Evolutionary conservation across 768 basidiomycete species (phyloP), one percentile per base, ranked within the genome.

Genomic region (Phylloporus sp.): DNA sequence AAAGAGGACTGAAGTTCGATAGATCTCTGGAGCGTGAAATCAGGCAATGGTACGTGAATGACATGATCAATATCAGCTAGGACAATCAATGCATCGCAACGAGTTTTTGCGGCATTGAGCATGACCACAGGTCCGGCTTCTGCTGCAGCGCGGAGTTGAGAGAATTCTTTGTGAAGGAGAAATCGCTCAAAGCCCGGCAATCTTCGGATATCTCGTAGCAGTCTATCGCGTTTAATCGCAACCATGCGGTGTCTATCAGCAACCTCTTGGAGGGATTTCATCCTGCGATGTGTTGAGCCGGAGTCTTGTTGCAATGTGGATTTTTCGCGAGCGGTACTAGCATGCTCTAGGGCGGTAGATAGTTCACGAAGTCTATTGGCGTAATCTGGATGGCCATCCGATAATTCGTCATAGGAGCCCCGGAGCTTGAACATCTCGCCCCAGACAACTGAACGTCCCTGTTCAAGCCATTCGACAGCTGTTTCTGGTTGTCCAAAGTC

Each of bases 381-480:
- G 39, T 52, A 41, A 16, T 45, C 45, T 9, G 59, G 59, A 32
- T 42, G 16, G 1, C 16, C 20, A 4, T 36, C n/a, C 1, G 43
- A 34, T 15, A 59, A 24, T 6, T 54, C 50, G 16, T 58, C 41
- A 4, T 36, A 36, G 3, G 57, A 48, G 9, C 23, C 46, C 24
- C 53, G 57, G 12, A 59, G 57, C 31, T 45, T 57, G 16, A 59
- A 45, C 10, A 57, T 15, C 16, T 58, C 47, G 2, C 48, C 55
- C 55, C 48, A 57, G 2, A 58, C 51, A 12, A 59, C 29, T 1
- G 49, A 59, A 4, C 59, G 59, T 6, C 54, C 59, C 39, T 59
- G 47, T n/a, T 60, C 58, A 12, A 60, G 47, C 58, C 55, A 60
- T n/a, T 59, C 59, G 11, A 60, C 50, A 1, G 59, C 57, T 0